These are phyloP conservation scores for Globisporangium megalacanthum DNA, from an alignment of 352 stramenopile genomes.

Conservation along the genomic window DNA sequence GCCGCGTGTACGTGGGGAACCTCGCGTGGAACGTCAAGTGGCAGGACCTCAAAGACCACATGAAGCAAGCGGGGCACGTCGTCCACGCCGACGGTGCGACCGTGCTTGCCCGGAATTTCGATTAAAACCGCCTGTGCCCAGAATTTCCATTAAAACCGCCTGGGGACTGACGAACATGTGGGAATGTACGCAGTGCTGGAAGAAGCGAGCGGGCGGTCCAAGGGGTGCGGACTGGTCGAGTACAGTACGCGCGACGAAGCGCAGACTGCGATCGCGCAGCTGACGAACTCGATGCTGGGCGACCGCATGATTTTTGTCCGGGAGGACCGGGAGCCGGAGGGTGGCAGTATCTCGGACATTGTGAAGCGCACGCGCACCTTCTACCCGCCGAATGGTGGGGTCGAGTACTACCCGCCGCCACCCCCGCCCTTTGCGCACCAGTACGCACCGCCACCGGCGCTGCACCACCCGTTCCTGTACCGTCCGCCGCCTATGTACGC, in stretches of 20 bases:
- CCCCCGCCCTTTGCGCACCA: constrained; percentile 5
- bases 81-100: constrained; percentile 74
- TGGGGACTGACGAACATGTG: neutral
- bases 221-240: constrained; percentile 82
- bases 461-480: constrained; percentile 4
- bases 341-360: constrained; percentile 67
- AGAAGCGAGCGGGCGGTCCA: constrained; percentile 85
- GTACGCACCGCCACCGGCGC: neutral
- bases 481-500: neutral
- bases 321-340: constrained; percentile 74
- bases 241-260: constrained; percentile 71
- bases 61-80: constrained; percentile 82
- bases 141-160: neutral
- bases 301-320: constrained; percentile 87
- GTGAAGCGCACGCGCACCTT: constrained; percentile 25
- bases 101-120: neutral
- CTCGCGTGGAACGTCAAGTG: constrained; percentile 91
- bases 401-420: constrained; percentile 5
- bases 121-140: too few species aligned
- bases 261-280: constrained; percentile 74
- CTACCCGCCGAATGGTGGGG: neutral
- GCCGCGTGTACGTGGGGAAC: constrained; percentile 88
- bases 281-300: constrained; percentile 92
- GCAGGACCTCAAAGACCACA: constrained; percentile 96
- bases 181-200: constrained; percentile 43